Evolutionary conservation across 768 basidiomycete genomes (phyloP).

Genomic region (Macrolepiota fuliginosa): DNA sequence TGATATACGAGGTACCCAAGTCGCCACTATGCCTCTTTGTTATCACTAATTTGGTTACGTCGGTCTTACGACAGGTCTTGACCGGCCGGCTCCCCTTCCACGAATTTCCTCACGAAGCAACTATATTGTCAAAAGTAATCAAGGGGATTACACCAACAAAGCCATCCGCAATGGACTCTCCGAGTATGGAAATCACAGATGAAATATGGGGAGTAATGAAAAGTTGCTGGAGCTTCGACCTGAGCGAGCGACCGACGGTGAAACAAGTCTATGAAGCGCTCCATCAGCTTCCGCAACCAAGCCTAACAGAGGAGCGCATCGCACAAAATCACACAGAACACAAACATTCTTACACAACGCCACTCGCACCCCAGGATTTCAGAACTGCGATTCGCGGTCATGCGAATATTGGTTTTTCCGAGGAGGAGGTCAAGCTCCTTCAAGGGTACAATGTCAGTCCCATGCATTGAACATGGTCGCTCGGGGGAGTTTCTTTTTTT

Average conservation of each 20-base stretch:
- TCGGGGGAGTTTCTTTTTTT: too few species aligned
- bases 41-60: neutral
- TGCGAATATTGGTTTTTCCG: too few species aligned
- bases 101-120: slow-evolving; percentile 14
- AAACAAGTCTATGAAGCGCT: neutral
- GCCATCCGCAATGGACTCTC: slow-evolving; percentile 10
- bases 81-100: slow-evolving; percentile 23
- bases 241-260: slow-evolving; percentile 17
- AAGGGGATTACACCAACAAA: slow-evolving; percentile 19
- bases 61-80: slow-evolving; percentile 19
- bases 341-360: too few species aligned
- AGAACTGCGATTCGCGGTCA: too few species aligned
- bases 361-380: too few species aligned
- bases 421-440: too few species aligned
- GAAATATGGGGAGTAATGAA: slow-evolving; percentile 20
- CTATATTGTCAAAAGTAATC: slow-evolving; percentile 21
- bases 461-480: too few species aligned
- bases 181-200: slow-evolving; percentile 15
- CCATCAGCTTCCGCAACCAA: neutral
- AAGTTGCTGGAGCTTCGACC: slow-evolving; percentile 22
- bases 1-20: slow-evolving; percentile 19
- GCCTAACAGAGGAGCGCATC: neutral
- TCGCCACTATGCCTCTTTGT: neutral
- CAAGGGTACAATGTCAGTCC: too few species aligned
- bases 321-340: too few species aligned